Base-by-base conservation (phyloP, 2,329 filamentous ascomycete species). In the Aquanectria penicillioides region DNA sequence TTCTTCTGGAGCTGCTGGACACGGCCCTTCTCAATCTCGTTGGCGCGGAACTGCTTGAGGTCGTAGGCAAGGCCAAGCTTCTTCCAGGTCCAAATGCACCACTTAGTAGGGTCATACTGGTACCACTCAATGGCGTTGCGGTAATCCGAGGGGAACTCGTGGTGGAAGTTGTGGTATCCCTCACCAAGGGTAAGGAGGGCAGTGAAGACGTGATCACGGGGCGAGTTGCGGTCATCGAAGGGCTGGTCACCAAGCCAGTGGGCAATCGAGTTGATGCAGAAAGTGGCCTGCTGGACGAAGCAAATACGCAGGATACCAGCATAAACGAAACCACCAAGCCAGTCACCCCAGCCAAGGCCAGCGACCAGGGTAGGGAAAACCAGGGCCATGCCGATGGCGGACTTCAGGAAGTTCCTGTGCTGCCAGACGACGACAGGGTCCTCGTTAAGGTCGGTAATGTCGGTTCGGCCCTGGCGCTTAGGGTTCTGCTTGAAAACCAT, bases 151-250 rank as follows among this genome's bases (percentile, higher is more conserved):
- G 93, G 93, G 80, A 96, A 96, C 77, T 96, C 92, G 84, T 96
- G 92, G 80, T 96, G 92, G 85, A 96, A 96, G 85, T 96, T 96
- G 85, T 96, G 92, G 81, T 96, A 96, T 25, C 92, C 92, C 79
- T 94, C 92, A 44, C 92, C 92, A 18, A 96, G 89, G 37, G 92
- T 96, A 68, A 93, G 89, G 15, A 96, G 80, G 38, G 92, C 92
- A 34, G 92, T 96, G 78, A 96, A 87, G 73, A 94, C 85, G 78
- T 96, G 92, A 72, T 96, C 92, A 75, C 93, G 89, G 64, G 92
- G 93, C 61, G 90, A 93, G 86, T 96, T 94, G 78, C 92, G 90
- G 84, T 96, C 93, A 70, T 96, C 92, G 75, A 96, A 96, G 61
- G 93, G 93, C 81, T 96, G 92, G 70, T 96, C 93, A 63, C 93